These are phyloP conservation scores for Lolium multiflorum DNA, from an alignment of 176 grass and related monocot species.

Conservation along the genomic window DNA sequence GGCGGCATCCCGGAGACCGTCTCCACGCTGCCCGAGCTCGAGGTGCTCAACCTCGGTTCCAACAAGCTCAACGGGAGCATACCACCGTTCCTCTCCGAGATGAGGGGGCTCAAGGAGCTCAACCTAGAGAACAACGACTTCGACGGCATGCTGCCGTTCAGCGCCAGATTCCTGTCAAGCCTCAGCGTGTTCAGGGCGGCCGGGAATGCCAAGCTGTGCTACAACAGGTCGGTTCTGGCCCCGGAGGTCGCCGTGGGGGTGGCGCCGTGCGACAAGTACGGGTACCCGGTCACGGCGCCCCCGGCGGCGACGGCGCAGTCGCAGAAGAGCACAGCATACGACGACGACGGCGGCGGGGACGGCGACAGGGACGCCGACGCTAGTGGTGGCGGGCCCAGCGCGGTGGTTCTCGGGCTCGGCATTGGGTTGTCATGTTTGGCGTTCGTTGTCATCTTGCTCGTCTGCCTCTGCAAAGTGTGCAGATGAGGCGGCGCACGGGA, in stretches of 20 bases:
- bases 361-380: slow-evolving; percentile 34
- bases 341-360: slow-evolving; percentile 53
- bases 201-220: slow-evolving; percentile 90
- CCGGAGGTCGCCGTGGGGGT: slow-evolving; percentile 76
- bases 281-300: slow-evolving; percentile 71
- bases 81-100: slow-evolving; percentile 60
- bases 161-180: slow-evolving; percentile 64
- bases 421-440: slow-evolving; percentile 89
- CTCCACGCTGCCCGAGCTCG: slow-evolving; percentile 72
- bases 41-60: slow-evolving; percentile 80
- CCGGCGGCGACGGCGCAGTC: slow-evolving; percentile 51
- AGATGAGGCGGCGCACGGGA: slow-evolving; percentile 48
- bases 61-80: slow-evolving; percentile 94
- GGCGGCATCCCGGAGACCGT: slow-evolving; percentile 72
- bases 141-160: slow-evolving; percentile 84
- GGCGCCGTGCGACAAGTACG: slow-evolving; percentile 89
- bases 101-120: slow-evolving; percentile 68
- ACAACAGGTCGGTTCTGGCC: slow-evolving; percentile 74
- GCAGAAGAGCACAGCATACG: slow-evolving; percentile 61
- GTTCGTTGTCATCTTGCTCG: slow-evolving; percentile 80
- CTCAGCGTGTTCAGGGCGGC: slow-evolving; percentile 70
- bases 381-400: slow-evolving; percentile 66
- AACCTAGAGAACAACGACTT: slow-evolving; percentile 92
- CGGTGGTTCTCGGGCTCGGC: slow-evolving; percentile 83
- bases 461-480: slow-evolving; percentile 95